Evolutionary conservation across 306 rosid genomes (phyloP), one percentile per base, ranked within the genome.

Genomic region (Acacia crassicarpa): DNA sequence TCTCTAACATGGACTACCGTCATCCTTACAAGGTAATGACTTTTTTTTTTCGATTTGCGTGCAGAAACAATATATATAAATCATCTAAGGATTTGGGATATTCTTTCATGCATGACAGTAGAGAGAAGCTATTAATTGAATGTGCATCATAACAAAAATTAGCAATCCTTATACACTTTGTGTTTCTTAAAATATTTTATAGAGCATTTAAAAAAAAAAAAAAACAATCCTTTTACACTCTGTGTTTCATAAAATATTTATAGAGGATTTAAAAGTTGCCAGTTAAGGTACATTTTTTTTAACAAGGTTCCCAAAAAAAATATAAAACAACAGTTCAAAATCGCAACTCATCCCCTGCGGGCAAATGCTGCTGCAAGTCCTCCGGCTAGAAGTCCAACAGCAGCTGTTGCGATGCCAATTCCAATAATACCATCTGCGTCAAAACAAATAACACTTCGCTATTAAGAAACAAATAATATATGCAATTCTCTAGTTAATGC

Each of bases 401-500:
- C 98, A 49, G 95, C 90, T 19, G 98, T 94, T 14, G 97, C 88
- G 79, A 95, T 95, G 86, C 98, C 98, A 58, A 95, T 89, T 85
- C 98, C 98, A 81, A 95, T 93, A 53, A 89, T 90, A 49, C 98
- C 98, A 83, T 95, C 98, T 95, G 87, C 83, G 81, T 85, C 51
- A 72, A 75, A 80, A 62, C 73, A 78, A 9, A 59, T 9, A 25
- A 10, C 71, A 78, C 23, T 74, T 61, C 22, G 58, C 58, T 51
- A 51, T 51, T n/a, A 51, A 51, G 46, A 75, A 81, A 59, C 73
- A 78, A 9, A 58, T 9, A 32, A 23, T 69, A 77, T 30, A 74
- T 59, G 23, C 73, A 68, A 45, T 66, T 67, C 41, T 45, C 30
- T 43, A 62, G 51, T 84, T 49, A 61, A 76, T 72, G 73, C 30